Evolutionary conservation across 257 asterid genomes (phyloP), one percentile per base, ranked within the genome.

Genomic region (Mentha longifolia): DNA sequence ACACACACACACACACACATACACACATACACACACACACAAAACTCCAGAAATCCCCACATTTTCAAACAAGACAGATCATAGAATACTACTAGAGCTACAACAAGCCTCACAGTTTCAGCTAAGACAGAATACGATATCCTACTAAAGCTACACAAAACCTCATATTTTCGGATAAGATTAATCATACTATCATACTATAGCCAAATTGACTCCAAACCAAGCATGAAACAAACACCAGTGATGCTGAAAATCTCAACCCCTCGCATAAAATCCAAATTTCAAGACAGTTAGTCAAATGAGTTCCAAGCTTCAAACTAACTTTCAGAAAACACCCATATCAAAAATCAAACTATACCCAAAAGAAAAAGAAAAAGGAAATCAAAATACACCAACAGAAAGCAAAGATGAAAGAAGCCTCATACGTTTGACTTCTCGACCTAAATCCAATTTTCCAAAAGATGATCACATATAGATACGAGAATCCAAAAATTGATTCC

Each of bases 321-420:
- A 61, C 61, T 46, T 33, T 19, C 49, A 71, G 51, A 16, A 42
- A 41, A 50, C 50, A 52, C 64, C 54, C 79, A 37, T 41, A 62
- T 62, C 72, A 55, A 65, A 54, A 37, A n/a, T 42, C 47, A 9
- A 42, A 42, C 47, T 42, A 54, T 5, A 33, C 39, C 39, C 39
- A 33, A 33, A 33, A 5, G 6, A 33, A 7, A 33, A 33, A 5
- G 39, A 33, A 33, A 33, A 31, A 31, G 6, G 6, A 31, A 3
- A 0, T 43, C 61, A 46, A 68, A 55, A 30, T 47, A 62, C 9
- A 31, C 60, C 30, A 46, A 47, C 19, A 42, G 65, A 67, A 39
- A 54, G 14, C 37, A 37, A 51, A 73, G 35, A 67, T 59, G 70
- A 37, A 43, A 73, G 35, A 67, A 49, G 70, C 56, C 25, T 33